Evolutionary conservation across 2,329 filamentous ascomycete genomes (phyloP), one percentile per base, ranked within the genome.

Genomic region (Fusarium duplospermum): DNA sequence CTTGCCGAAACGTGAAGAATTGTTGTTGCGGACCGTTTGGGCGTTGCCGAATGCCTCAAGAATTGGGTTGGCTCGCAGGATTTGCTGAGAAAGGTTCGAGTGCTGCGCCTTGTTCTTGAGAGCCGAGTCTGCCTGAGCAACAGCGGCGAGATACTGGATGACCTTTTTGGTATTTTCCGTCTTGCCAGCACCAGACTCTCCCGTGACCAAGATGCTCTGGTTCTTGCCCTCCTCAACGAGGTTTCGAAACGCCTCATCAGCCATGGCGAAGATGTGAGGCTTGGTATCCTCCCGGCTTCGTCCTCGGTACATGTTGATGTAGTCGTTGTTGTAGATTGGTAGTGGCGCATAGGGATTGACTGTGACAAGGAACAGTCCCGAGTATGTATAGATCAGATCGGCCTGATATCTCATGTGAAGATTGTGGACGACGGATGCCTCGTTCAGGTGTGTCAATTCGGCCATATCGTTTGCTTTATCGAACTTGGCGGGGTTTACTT

Each of bases 391-490:
- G 77, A 99, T 99, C 70, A 99, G 86, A 84, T 99, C 96, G 52
- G 96, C 90, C 82, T 98, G 94, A 82, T 99, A 99, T 83, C 96
- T 89, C 87, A 94, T 96, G 77, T 97, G 93, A 66, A 99, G 89
- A 81, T 99, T 99, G 85, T 99, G 95, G 61, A 99, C 95, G 61
- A 99, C 96, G 0, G 96, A 98, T 24, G 96, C 94, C 85, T 99
- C 96, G 84, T 99, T 99, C 73, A 99, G 87, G 83, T 99, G 96
- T 7, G 96, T 99, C 80, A 99, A 89, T 83, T 99, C 96, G 27
- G 97, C 96, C 96, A 99, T 99, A 83, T 99, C 97, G 85, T 97
- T 95, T 74, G 96, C 96, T 84, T 98, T 99, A 89, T 99, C 96
- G 85, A 99, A 99, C 82, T 99, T 99, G 80, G 96, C 96, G 56